These are phyloP conservation scores for Polygonum maritimum DNA, from an alignment of 148 eudicot species.

Conservation along the genomic window DNA sequence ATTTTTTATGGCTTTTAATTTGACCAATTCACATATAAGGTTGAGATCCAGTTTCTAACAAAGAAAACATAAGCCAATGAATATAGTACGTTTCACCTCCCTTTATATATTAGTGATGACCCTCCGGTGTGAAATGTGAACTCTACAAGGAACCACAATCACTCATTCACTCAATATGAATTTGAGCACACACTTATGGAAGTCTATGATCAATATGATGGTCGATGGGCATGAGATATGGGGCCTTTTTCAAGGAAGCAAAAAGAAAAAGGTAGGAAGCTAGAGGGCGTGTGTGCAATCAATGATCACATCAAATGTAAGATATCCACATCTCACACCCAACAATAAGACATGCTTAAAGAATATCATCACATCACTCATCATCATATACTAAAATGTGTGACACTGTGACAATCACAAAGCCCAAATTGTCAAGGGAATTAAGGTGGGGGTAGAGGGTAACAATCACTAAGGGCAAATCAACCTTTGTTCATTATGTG, in stretches of 20 bases:
- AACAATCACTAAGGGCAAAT: background rate
- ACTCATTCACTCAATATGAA: no score
- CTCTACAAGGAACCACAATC: no score
- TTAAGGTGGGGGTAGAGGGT: background rate
- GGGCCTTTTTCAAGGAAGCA: background rate
- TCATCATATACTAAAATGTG: background rate
- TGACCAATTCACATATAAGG: background rate
- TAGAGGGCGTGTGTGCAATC: background rate
- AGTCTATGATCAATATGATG: no score
- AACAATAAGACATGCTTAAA: background rate
- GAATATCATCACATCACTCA: background rate
- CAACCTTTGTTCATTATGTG: background rate
- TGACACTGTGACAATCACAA: background rate
- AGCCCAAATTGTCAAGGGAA: background rate
- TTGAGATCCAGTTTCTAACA: no score
- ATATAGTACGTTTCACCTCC: no score
- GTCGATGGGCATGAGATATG: no score
- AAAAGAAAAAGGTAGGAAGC: background rate
- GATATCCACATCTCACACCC: background rate
- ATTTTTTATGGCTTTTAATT: no score
- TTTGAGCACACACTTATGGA: no score
- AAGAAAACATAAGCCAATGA: no score
- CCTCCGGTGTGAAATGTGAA: no score
- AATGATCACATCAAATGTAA: slow-evolving; percentile 7
- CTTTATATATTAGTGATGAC: no score